Conservation (phyloP, 2,329 filamentous ascomycete species). For the Pezicula radicicola region DNA sequence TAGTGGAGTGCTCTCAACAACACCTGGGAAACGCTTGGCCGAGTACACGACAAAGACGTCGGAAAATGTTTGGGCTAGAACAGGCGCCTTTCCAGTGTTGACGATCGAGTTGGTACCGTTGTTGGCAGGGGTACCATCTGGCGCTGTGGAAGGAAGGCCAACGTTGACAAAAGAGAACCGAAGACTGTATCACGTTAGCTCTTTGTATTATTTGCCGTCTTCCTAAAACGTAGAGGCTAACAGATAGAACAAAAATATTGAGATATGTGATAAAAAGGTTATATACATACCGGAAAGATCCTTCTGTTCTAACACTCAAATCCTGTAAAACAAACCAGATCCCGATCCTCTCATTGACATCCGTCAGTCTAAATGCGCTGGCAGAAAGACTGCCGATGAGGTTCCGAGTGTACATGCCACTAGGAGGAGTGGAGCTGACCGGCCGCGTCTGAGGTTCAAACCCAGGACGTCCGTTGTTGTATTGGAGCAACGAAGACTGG, state of each 20-base stretch:
- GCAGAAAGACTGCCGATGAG: conserved; percentile 89
- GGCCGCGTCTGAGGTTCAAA: conserved; percentile 15
- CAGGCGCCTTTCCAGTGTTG: conserved; percentile 73
- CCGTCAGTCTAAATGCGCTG: conserved; percentile 80
- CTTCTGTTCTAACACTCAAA: conserved; percentile 89
- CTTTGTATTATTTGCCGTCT: background rate
- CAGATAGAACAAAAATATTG: too few species aligned
- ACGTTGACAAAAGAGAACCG: conserved; percentile 83
- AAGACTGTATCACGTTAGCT: conserved; percentile 37
- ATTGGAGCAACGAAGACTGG: background rate
- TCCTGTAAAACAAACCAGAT: conserved; percentile 98
- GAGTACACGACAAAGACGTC: conserved; percentile 91
- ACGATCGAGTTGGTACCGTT: conserved; percentile 42
- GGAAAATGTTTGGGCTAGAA: conserved; percentile 83
- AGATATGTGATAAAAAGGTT: background rate
- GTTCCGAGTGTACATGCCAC: conserved; percentile 91
- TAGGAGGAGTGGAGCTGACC: conserved; percentile 41
- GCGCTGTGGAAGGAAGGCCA: conserved; percentile 40
- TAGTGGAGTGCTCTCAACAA: conserved; percentile 87
- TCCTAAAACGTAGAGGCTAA: too few species aligned
- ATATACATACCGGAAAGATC: conserved; percentile 73
- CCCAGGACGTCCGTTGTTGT: conserved; percentile 8
- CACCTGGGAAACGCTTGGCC: conserved; percentile 97
- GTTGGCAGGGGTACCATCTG: conserved; percentile 20
- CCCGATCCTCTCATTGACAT: conserved; percentile 75